Percentiles rank a stretch among this genome's conserved stretches.
Evolutionary conservation across 768 basidiomycete species (phyloP).

Genomic region (Hygrophorus pudorinus): DNA sequence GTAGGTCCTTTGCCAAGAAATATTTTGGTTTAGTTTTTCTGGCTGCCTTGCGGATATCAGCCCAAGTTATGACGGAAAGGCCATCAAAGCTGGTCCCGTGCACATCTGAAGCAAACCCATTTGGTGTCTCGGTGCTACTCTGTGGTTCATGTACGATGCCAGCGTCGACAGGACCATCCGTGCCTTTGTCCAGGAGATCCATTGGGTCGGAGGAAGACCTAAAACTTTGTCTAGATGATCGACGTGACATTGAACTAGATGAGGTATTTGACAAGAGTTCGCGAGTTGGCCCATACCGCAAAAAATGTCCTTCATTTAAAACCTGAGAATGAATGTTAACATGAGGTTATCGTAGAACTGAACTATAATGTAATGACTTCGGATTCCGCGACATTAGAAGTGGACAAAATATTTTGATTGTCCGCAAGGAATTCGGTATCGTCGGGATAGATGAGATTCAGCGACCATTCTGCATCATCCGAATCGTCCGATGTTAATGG

Average conservation of each 20-base stretch:
- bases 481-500: not conserved
- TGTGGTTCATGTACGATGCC: not conserved
- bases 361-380: not conserved
- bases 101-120: conserved; percentile 5
- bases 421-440: not conserved
- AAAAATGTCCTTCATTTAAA: no score
- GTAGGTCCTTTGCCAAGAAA: conserved; percentile 39
- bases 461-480: not conserved
- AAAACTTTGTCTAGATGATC: no score
- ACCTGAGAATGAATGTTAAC: no score
- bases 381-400: not conserved
- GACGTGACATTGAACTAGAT: no score
- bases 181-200: no score
- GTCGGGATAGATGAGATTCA: not conserved
- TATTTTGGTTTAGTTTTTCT: conserved; percentile 24
- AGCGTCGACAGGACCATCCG: not conserved
- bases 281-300: no score
- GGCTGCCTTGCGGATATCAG: conserved; percentile 23
- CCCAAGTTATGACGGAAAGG: conserved; percentile 28
- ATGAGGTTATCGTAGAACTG: no score
- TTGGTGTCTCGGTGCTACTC: conserved; percentile 2
- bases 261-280: no score
- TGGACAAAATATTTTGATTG: not conserved
- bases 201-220: no score
- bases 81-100: conserved; percentile 17